Percentiles rank a stretch among this genome's conserved stretches.
These are phyloP conservation scores for Fusarium lyarnte DNA, from an alignment of 2,329 filamentous ascomycete species.

Conservation along the genomic window DNA sequence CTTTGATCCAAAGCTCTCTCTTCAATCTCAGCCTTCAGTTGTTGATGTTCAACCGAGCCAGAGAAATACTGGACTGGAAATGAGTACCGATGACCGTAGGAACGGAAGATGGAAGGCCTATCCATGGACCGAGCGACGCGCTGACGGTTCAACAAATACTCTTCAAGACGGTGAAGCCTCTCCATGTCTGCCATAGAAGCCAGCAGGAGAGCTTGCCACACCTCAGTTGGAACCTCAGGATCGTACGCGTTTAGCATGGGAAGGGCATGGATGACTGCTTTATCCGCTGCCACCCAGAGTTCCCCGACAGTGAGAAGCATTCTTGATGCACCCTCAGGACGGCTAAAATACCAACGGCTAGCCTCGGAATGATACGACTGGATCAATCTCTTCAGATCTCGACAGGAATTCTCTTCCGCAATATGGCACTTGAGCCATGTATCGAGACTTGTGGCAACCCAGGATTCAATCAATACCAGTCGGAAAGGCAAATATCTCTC, in stretches of 20 bases:
- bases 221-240: slow-evolving; percentile 51
- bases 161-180: slow-evolving; percentile 58
- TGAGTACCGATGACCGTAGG: slow-evolving; percentile 32
- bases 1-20: slow-evolving; percentile 42
- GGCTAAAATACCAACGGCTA: slow-evolving; percentile 46
- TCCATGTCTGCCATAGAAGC: slow-evolving; percentile 55
- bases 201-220: slow-evolving; percentile 59
- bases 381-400: slow-evolving; percentile 45
- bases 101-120: slow-evolving; percentile 26
- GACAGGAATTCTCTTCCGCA: slow-evolving; percentile 39
- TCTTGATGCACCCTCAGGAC: slow-evolving; percentile 59
- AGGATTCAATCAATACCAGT: slow-evolving; percentile 58
- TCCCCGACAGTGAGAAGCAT: slow-evolving; percentile 67
- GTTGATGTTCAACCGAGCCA: slow-evolving; percentile 29
- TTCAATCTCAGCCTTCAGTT: slow-evolving; percentile 44
- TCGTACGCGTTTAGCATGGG: slow-evolving; percentile 58
- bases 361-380: slow-evolving; percentile 49
- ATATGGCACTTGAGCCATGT: slow-evolving; percentile 50
- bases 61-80: slow-evolving; percentile 15
- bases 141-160: slow-evolving; percentile 46
- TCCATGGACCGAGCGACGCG: background rate
- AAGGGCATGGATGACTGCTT: slow-evolving; percentile 49
- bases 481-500: background rate
- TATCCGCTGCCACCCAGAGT: slow-evolving; percentile 68
- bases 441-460: slow-evolving; percentile 55